Conservation (phyloP, 306 rosid species). For the Castanopsis chinensis region DNA sequence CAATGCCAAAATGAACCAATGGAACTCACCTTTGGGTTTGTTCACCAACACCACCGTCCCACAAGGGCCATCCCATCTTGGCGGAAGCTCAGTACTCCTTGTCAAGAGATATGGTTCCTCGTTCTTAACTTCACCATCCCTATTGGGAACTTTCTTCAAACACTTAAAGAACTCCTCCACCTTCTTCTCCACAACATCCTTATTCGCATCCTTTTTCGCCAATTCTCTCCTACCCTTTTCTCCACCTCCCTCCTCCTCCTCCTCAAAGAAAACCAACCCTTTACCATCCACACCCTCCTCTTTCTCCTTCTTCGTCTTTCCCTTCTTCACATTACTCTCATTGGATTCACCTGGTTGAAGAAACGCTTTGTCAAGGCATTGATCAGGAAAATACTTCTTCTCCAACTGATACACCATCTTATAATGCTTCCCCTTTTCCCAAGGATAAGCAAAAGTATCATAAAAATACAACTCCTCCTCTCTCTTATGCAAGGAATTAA, state of each 20-base stretch:
- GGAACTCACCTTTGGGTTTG: constrained; percentile 80
- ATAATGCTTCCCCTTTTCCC: constrained; percentile 95
- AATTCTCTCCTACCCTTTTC: constrained; percentile 13
- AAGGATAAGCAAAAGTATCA: constrained; percentile 71
- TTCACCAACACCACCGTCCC: constrained; percentile 86
- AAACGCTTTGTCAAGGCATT: constrained; percentile 82
- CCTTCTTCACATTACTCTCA: constrained; percentile 23
- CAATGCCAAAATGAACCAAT: background rate
- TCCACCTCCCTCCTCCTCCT: constrained; percentile 16
- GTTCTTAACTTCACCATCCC: constrained; percentile 36
- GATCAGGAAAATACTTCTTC: constrained; percentile 84
- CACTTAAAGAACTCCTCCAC: constrained; percentile 86
- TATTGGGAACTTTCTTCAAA: constrained; percentile 63
- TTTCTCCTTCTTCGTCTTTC: constrained; percentile 26
- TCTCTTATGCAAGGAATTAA: constrained; percentile 62
- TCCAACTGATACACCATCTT: constrained; percentile 91
- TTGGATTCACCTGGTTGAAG: constrained; percentile 71
- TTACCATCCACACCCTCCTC: constrained; percentile 30
- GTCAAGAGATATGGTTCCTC: constrained; percentile 67
- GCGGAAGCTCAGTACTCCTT: constrained; percentile 74
- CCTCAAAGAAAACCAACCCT: constrained; percentile 68
- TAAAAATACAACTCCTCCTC: constrained; percentile 84
- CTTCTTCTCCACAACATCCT: constrained; percentile 57
- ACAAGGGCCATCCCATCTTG: constrained; percentile 68
- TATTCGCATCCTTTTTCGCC: constrained; percentile 27